Percentiles rank a stretch among this genome's conserved stretches.
phyloP scores from a whole-genome alignment of 176 grass and related monocot species.

The Tuctoria greenei region DNA sequence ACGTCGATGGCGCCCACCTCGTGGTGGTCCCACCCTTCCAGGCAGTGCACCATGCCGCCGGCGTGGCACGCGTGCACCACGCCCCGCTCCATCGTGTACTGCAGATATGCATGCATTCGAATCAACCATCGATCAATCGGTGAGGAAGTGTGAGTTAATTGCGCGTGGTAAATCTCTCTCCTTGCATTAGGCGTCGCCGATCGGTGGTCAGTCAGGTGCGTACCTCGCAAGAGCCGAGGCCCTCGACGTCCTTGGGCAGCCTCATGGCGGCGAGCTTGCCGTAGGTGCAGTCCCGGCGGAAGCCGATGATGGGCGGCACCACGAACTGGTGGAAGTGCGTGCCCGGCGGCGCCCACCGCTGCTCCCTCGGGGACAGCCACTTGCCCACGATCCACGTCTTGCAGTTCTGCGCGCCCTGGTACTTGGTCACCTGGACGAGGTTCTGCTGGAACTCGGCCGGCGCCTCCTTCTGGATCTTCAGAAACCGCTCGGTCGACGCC shows the following conservation, averaged over 20 bases:
- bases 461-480: conserved; percentile 76
- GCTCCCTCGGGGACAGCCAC: conserved; percentile 82
- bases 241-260: conserved; percentile 88
- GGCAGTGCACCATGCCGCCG: conserved; percentile 87
- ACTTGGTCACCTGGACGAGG: conserved; percentile 90
- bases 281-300: conserved; percentile 88
- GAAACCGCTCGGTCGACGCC: conserved; percentile 66
- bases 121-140: background rate
- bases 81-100: conserved; percentile 91
- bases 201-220: too few species aligned
- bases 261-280: conserved; percentile 85
- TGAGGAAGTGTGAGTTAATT: background rate
- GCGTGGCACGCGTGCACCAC: conserved; percentile 99
- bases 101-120: background rate
- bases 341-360: conserved; percentile 71
- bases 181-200: too few species aligned
- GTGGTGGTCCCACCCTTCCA: conserved; percentile 92
- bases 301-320: conserved; percentile 80
- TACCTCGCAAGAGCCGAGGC: conserved; percentile 81
- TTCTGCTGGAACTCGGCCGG: conserved; percentile 67
- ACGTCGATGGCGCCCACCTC: conserved; percentile 93
- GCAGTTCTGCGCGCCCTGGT: conserved; percentile 74
- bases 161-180: too few species aligned
- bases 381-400: conserved; percentile 95
- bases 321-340: conserved; percentile 99